phyloP scores from a whole-genome alignment of 2,329 filamentous ascomycete species.

The Plectosphaerella plurivora region DNA sequence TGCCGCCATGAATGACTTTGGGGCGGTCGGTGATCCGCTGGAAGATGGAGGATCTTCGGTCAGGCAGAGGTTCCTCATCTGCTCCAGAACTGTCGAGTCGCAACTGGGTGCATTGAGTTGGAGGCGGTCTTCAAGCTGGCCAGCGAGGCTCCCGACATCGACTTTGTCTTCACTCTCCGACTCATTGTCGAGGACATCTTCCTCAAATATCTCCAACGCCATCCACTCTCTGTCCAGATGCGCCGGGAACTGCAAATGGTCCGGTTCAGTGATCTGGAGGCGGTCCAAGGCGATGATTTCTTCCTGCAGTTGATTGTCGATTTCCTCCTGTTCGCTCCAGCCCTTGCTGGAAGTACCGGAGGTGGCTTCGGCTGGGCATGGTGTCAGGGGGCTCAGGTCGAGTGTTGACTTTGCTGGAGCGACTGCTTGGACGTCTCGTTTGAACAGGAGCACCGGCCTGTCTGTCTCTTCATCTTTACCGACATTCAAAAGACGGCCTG shows the following conservation, averaged over 20 bases:
- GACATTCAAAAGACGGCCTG: constrained; percentile 84
- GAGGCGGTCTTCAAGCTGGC: not conserved
- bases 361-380: no score
- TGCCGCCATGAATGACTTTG: constrained; percentile 28
- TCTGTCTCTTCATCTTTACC: constrained; percentile 51
- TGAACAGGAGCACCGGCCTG: constrained; percentile 70
- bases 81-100: not conserved
- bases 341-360: not conserved
- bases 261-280: not conserved
- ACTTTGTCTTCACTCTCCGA: constrained; percentile 36
- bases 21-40: no score
- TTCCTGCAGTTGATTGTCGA: constrained; percentile 40
- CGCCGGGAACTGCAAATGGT: constrained; percentile 47
- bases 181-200: constrained; percentile 41
- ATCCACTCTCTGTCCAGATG: constrained; percentile 88
- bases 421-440: constrained; percentile 62
- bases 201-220: constrained; percentile 78
- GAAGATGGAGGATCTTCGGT: constrained; percentile 7
- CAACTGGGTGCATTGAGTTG: not conserved
- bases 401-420: constrained; percentile 41
- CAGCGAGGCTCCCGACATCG: constrained; percentile 10
- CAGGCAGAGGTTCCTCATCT: not conserved
- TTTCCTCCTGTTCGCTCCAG: constrained; percentile 33
- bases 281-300: constrained; percentile 22
- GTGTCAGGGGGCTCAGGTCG: not conserved